phyloP scores from a whole-genome alignment of 2,329 filamentous ascomycete genomes.

The Lecanosticta acicola region DNA sequence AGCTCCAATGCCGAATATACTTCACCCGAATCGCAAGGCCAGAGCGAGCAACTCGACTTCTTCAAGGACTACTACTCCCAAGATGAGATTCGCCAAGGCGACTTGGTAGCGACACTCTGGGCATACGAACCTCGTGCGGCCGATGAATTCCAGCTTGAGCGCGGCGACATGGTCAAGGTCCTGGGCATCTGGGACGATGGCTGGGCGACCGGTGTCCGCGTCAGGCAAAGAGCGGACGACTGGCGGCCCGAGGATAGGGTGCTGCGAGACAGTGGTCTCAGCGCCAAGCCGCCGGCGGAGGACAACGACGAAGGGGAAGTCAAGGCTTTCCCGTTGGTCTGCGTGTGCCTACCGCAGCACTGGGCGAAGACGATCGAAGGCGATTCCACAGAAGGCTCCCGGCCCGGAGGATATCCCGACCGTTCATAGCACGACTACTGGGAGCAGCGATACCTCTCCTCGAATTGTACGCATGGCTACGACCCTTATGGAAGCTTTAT shows the following conservation, averaged over 20 bases:
- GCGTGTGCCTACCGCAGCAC: constrained; percentile 89
- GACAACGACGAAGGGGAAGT: constrained; percentile 61
- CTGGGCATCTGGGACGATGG: constrained; percentile 99
- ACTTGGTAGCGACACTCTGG: constrained; percentile 88
- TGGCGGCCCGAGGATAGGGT: constrained; percentile 65
- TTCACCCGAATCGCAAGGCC: constrained; percentile 81
- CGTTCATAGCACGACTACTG: constrained; percentile 8
- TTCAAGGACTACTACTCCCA: constrained; percentile 99
- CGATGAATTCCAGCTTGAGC: constrained; percentile 88
- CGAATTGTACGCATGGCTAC: constrained; percentile 10
- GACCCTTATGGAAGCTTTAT: constrained; percentile 9
- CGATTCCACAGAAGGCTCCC: constrained; percentile 47
- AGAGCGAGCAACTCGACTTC: constrained; percentile 90
- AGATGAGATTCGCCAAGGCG: constrained; percentile 88
- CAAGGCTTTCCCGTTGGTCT: constrained; percentile 96
- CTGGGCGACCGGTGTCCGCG: constrained; percentile 88
- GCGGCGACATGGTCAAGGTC: constrained; percentile 96
- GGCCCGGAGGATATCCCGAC: constrained; percentile 13
- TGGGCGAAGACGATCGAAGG: constrained; percentile 97
- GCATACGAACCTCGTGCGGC: constrained; percentile 90
- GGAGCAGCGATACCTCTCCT: constrained; percentile 5
- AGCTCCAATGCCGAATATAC: constrained; percentile 71
- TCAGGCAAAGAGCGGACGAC: constrained; percentile 78
- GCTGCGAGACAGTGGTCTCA: constrained; percentile 90
- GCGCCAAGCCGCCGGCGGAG: constrained; percentile 54